Base-by-base conservation (phyloP, 176 grass and related monocot genomes). In the Aegilops bicornis region DNA sequence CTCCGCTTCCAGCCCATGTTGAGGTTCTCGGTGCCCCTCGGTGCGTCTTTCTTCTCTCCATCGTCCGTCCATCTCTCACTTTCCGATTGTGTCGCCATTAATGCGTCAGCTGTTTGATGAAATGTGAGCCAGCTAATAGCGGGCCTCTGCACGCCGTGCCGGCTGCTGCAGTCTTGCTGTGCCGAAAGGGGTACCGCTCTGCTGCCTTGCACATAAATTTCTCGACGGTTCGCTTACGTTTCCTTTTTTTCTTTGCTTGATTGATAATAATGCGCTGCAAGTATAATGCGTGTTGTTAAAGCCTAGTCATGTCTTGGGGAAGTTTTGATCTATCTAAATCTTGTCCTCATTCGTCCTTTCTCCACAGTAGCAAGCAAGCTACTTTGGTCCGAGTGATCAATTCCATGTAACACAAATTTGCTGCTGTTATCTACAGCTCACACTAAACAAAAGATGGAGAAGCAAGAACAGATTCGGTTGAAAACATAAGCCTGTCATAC, bases 101-200 rank as follows among this genome's bases (percentile, higher is more conserved):
- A 68, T 70, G 77, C 63, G 36, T 70, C 83, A 10, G 78, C 83
- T 77, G 48, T 82, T 82, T 30, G 36, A 61, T 77, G 83, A 27
- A 82, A 5, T 48, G 83, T 63, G 79, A 83, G 25, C 66, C 80
- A 84, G 75, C 84, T 90, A 86, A 62, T 82, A 3, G 39, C 29
- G 39, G 37, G 24, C 7, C 16, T 10, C 20, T 84, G 31, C 54
- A 16, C 64, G 1, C 43, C 68, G 37, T 40, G 37, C 37, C 27
- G 27, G 27, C 27, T 27, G 27, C 27, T 27, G 27, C 27, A 27
- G 27, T 27, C 27, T 64, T 23, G 58, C 4, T 35, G 83, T 45
- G 33, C 48, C 50, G 3, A 31, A 52, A 17, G 48, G 48, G 47
- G 47, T 50, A 50, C 47, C 27, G 23, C 63, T 56, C 16, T 64